These are phyloP conservation scores for Syzygium syzygioides DNA, from an alignment of 441 rosid genomes.

Conservation along the genomic window DNA sequence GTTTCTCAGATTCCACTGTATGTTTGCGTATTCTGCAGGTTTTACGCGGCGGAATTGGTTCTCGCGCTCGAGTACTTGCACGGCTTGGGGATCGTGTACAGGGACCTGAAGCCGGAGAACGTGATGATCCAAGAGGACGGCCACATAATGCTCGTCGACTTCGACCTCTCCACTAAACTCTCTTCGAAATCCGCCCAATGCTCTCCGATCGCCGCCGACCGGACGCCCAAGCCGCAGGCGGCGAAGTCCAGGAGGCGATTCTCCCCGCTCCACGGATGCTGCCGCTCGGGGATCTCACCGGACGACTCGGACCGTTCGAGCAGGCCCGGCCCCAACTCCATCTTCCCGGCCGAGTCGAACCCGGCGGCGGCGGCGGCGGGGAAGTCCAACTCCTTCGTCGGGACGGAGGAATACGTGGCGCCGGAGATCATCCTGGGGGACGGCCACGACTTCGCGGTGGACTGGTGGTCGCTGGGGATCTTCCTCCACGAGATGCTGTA, in stretches of 20 bases:
- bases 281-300: conserved; percentile 34
- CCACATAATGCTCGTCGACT: conserved; percentile 63
- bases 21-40: conserved; percentile 9
- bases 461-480: conserved; percentile 81
- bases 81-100: conserved; percentile 35
- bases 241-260: conserved; percentile 12
- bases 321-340: conserved; percentile 1
- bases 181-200: conserved; percentile 23
- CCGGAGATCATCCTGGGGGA: conserved; percentile 66
- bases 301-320: conserved; percentile 14
- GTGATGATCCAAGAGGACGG: conserved; percentile 55
- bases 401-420: conserved; percentile 88
- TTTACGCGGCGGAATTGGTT: conserved; percentile 58
- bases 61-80: conserved; percentile 49
- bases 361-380: conserved; percentile 4
- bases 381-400: conserved; percentile 82
- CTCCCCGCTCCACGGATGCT: conserved; percentile 17
- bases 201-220: conserved; percentile 2
- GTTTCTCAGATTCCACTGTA: neutral
- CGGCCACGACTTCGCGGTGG: conserved; percentile 76
- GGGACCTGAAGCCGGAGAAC: conserved; percentile 62
- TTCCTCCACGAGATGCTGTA: conserved; percentile 77
- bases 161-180: conserved; percentile 52
- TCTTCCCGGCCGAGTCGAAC: conserved; percentile 4
- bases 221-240: neutral